Conservation (phyloP, 345 rosid species). For the Brassica cretica region DNA sequence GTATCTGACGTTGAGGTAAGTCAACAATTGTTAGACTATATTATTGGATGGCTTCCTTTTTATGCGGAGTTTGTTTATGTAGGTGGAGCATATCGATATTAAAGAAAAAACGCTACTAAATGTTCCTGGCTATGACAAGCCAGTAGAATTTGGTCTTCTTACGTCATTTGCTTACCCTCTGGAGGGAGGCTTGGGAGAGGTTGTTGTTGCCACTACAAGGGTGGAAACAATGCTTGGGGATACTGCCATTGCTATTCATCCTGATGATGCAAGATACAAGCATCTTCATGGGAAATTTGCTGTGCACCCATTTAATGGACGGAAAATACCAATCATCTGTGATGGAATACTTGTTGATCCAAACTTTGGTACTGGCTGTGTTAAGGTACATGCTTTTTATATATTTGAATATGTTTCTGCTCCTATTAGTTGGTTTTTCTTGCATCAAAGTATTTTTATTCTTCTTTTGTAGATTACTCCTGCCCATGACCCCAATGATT, state of each 20-base stretch:
- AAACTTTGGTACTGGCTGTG: slow-evolving; percentile 94
- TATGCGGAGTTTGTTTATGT: slow-evolving; percentile 32
- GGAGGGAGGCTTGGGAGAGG: slow-evolving; percentile 75
- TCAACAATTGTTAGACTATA: slow-evolving; percentile 16
- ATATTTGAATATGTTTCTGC: background rate
- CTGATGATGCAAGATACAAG: slow-evolving; percentile 74
- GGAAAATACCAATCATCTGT: slow-evolving; percentile 79
- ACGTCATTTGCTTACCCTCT: slow-evolving; percentile 83
- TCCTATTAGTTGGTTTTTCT: background rate
- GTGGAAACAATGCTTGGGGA: slow-evolving; percentile 99
- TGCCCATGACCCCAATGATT: slow-evolving; percentile 87
- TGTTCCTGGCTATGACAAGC: slow-evolving; percentile 83
- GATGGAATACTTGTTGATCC: slow-evolving; percentile 89
- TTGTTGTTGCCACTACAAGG: slow-evolving; percentile 96
- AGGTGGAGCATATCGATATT: slow-evolving; percentile 86
- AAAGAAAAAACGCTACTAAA: slow-evolving; percentile 60
- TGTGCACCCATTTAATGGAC: slow-evolving; percentile 86
- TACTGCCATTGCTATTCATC: slow-evolving; percentile 92
- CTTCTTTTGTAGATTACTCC: slow-evolving; percentile 76
- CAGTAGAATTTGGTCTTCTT: slow-evolving; percentile 87
- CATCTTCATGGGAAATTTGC: slow-evolving; percentile 89
- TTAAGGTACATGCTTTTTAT: slow-evolving; percentile 54
- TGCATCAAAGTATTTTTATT: slow-evolving; percentile 6
- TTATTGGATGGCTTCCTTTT: slow-evolving; percentile 21
- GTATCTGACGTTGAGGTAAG: slow-evolving; percentile 90